These are phyloP conservation scores for Firmiana major DNA, from an alignment of 345 rosid genomes.

Conservation along the genomic window DNA sequence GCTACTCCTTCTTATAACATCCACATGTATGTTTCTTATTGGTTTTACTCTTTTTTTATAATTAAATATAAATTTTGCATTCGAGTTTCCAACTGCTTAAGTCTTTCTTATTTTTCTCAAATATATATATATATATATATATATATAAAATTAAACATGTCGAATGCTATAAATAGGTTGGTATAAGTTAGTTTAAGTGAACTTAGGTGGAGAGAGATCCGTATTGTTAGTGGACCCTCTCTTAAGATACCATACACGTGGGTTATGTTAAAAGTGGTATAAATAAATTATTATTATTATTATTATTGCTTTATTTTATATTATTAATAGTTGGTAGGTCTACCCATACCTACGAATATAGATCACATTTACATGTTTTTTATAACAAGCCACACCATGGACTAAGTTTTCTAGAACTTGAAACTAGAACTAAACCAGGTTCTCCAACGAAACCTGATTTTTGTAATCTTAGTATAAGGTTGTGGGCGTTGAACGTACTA, in stretches of 20 bases:
- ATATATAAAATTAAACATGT: too few relatives aligned
- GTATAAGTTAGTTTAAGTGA: neutral
- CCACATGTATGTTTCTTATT: neutral
- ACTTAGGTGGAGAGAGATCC: constrained; percentile 26
- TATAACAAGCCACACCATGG: too few relatives aligned
- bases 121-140: too few relatives aligned
- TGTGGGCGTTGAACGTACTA: neutral
- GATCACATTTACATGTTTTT: too few relatives aligned
- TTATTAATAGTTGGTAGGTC: constrained; percentile 4
- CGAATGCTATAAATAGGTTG: neutral
- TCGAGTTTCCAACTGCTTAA: neutral
- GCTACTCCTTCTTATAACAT: neutral
- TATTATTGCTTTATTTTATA: too few relatives aligned
- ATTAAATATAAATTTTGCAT: neutral
- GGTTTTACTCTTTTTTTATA: neutral
- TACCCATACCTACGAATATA: neutral
- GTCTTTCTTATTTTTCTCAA: neutral
- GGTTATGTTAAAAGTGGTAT: neutral
- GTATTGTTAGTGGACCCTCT: constrained; percentile 9
- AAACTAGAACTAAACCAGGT: neutral
- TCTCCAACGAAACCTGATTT: neutral
- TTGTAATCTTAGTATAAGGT: neutral
- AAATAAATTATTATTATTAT: neutral
- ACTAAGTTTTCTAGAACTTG: neutral
- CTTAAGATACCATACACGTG: constrained; percentile 34